Evolutionary conservation across 1,139 yeast genomes (phyloP), one percentile per base, ranked within the genome.

Genomic region (Candida frijolesensis): DNA sequence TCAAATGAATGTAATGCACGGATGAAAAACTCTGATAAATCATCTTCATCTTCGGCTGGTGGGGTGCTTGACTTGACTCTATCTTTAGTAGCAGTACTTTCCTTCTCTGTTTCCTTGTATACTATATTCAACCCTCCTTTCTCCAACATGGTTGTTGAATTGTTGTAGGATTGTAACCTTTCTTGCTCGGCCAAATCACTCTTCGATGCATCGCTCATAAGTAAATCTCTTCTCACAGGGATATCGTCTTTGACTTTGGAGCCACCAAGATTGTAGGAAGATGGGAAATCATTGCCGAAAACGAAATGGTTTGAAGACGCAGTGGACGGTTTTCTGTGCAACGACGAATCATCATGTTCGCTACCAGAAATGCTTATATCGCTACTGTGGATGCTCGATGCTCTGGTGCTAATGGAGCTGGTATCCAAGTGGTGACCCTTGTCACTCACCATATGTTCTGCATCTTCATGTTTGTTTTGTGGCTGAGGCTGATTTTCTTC

Each of bases 1-100:
- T 89, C 91, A 64, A 92, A 92, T 2, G 91, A 76, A 64, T 90
- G 96, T 15, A 88, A 72, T 0, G 97, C 94, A 54, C 81, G 67
- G 22, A 82, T 79, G 60, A 82, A 82, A 27, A 78, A 61, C 3
- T 75, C 68, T 0, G 80, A 74, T 51, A 76, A 67, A 54, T 76
- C 79, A 35, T 73, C 78, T 12, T 71, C 76, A 66, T 54, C 53
- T n/a, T 42, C 47, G 4, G 44, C 39, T n/a, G 42, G 18, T 15
- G 29, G 22, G 4, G 27, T 30, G 18, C 15, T n/a, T 6, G 34
- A 27, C 16, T 45, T 42, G 11, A 27, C 14, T 42, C 25, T 47
- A 33, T 3, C 44, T 44, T 37, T 30, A 5, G 45, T 22, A 14
- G 38, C 41, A 14, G 38, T 43, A 18, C 40, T 46, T 14, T 62